Conservation (phyloP, 2,329 filamentous ascomycete species). For the Colletotrichum limetticola region DNA sequence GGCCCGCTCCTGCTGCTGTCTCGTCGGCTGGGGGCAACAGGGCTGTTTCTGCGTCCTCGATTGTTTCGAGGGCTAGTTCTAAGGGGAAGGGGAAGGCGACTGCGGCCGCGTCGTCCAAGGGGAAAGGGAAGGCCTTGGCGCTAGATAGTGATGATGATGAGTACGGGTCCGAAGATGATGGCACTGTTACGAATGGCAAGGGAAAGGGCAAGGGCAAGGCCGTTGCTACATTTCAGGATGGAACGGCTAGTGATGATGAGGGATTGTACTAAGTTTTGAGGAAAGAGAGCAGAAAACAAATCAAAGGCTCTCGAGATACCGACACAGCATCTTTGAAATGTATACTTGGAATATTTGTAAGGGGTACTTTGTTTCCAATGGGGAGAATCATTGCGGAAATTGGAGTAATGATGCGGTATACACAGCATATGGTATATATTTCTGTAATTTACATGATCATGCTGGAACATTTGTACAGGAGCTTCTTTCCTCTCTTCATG, state of each 20-base stretch:
- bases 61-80: conserved; percentile 39
- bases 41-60: conserved; percentile 42
- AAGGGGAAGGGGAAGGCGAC: conserved; percentile 50
- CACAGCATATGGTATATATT: not conserved
- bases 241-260: conserved; percentile 66
- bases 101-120: conserved; percentile 46
- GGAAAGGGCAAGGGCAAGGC: conserved; percentile 69
- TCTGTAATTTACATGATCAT: not conserved
- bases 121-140: conserved; percentile 50
- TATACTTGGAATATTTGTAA: not conserved
- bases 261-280: conserved; percentile 58
- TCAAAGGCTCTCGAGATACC: not conserved
- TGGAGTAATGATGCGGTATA: not conserved
- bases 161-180: conserved; percentile 45
- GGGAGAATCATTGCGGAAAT: not conserved
- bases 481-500: not conserved
- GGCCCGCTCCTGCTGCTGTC: conserved; percentile 13
- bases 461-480: not conserved
- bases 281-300: conserved; percentile 1
- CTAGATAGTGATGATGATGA: conserved; percentile 47
- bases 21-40: conserved; percentile 13
- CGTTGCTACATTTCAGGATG: conserved; percentile 61
- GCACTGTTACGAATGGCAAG: conserved; percentile 41
- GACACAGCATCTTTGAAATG: not conserved
- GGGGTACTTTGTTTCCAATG: not conserved